Evolutionary conservation across 2,329 filamentous ascomycete species (phyloP).

Genomic region (Cordyceps tenuipes): DNA sequence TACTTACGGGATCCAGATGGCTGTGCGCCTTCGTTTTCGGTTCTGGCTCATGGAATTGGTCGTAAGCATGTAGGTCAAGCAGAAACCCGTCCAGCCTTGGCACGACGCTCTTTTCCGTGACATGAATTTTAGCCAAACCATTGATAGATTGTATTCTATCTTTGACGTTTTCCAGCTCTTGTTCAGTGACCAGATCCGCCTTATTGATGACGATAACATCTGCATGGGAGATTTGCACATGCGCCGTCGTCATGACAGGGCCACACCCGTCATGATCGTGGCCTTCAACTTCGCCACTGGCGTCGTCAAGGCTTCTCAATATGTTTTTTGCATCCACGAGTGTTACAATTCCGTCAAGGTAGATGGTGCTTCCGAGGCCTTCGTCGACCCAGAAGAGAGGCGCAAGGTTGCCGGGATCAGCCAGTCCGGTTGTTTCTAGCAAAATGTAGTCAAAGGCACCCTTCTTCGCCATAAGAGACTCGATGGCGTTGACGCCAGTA

Average conservation of each 20-base stretch:
- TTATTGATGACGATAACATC: slow-evolving; percentile 96
- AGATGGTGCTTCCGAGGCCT: slow-evolving; percentile 88
- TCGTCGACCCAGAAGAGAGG: slow-evolving; percentile 98
- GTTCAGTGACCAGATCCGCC: slow-evolving; percentile 65
- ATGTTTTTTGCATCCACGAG: slow-evolving; percentile 95
- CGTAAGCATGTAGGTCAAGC: slow-evolving; percentile 87
- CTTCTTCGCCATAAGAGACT: slow-evolving; percentile 88
- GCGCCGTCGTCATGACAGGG: slow-evolving; percentile 78
- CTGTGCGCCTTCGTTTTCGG: slow-evolving; percentile 73
- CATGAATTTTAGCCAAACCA: slow-evolving; percentile 72
- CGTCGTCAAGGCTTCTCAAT: slow-evolving; percentile 69
- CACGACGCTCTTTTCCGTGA: slow-evolving; percentile 72
- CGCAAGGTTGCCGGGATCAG: slow-evolving; percentile 90
- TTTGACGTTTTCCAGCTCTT: slow-evolving; percentile 61
- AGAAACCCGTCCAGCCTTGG: slow-evolving; percentile 78
- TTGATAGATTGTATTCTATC: slow-evolving; percentile 78
- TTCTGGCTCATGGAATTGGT: slow-evolving; percentile 66
- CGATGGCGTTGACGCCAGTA: slow-evolving; percentile 86
- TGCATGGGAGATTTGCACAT: slow-evolving; percentile 93
- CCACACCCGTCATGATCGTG: slow-evolving; percentile 47
- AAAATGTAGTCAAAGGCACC: slow-evolving; percentile 96
- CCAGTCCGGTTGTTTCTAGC: slow-evolving; percentile 89
- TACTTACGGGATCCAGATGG: slow-evolving; percentile 73
- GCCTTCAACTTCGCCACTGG: slow-evolving; percentile 43
- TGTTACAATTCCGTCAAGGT: slow-evolving; percentile 93